These are phyloP conservation scores for Silene vulgaris DNA, from an alignment of 179 eudicot species.

Conservation along the genomic window DNA sequence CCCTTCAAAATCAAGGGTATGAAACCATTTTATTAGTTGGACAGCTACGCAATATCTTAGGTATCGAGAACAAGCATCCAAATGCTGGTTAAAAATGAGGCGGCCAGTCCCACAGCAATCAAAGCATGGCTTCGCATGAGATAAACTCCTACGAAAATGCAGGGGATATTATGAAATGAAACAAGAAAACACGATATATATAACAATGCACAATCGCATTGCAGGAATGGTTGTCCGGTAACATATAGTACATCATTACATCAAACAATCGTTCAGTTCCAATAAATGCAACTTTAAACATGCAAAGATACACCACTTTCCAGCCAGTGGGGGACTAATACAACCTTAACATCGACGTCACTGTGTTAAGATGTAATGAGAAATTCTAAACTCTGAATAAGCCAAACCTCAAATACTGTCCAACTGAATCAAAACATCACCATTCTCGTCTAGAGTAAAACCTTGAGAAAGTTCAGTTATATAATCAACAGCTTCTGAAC, in stretches of 20 bases:
- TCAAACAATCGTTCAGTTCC: conserved; percentile 1
- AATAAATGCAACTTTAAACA: neutral
- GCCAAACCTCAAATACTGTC: conserved; percentile 17
- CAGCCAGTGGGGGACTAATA: neutral
- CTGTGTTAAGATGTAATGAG: conserved; percentile 5
- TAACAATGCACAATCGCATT: neutral
- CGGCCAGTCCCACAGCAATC: too few species aligned
- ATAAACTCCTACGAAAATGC: neutral
- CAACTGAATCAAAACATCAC: conserved; percentile 14
- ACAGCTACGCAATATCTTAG: too few species aligned
- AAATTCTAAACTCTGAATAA: neutral
- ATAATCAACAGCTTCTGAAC: conserved; percentile 12
- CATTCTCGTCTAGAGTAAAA: conserved; percentile 15
- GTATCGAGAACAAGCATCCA: neutral
- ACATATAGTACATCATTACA: neutral
- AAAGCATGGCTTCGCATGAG: too few species aligned
- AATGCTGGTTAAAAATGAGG: neutral
- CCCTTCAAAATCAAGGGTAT: too few species aligned
- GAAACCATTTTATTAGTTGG: neutral
- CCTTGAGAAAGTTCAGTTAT: neutral
- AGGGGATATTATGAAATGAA: neutral
- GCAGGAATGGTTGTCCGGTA: neutral
- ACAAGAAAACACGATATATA: neutral
- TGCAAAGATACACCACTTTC: conserved; percentile 24
- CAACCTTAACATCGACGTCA: neutral